Evolutionary conservation across 176 grass and related monocot species (phyloP).

Genomic region (Aegilops umbellulata): DNA sequence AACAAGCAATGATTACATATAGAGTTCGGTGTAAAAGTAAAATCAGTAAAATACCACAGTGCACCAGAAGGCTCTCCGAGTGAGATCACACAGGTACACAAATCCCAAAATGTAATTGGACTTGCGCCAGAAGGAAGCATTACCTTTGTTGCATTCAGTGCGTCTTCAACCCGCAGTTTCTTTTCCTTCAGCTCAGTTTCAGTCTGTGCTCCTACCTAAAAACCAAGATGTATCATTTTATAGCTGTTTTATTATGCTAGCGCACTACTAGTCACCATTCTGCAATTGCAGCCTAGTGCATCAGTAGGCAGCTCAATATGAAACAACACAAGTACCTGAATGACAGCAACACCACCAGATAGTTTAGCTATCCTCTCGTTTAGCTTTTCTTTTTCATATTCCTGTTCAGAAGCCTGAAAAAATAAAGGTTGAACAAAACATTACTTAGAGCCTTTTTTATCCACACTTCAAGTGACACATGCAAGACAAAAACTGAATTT

Average conservation of each 20-base stretch:
- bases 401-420: constrained; percentile 38
- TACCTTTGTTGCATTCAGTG: constrained; percentile 91
- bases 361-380: constrained; percentile 68
- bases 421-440: neutral
- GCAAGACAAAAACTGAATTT: neutral
- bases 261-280: neutral
- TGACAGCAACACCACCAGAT: constrained; percentile 72
- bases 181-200: constrained; percentile 95
- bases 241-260: neutral
- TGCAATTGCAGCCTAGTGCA: neutral
- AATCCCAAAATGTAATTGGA: neutral
- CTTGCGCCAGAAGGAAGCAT: neutral
- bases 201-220: constrained; percentile 88
- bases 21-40: neutral
- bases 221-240: neutral
- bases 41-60: neutral
- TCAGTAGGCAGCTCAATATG: neutral
- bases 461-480: neutral
- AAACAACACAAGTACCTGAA: constrained; percentile 36
- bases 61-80: neutral
- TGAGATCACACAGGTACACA: neutral
- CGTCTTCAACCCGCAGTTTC: constrained; percentile 94
- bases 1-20: neutral
- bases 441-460: neutral
- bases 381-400: constrained; percentile 78